Evolutionary conservation across 2,329 filamentous ascomycete genomes (phyloP), one percentile per base, ranked within the genome.

Genomic region (Pezicula rhizophila): DNA sequence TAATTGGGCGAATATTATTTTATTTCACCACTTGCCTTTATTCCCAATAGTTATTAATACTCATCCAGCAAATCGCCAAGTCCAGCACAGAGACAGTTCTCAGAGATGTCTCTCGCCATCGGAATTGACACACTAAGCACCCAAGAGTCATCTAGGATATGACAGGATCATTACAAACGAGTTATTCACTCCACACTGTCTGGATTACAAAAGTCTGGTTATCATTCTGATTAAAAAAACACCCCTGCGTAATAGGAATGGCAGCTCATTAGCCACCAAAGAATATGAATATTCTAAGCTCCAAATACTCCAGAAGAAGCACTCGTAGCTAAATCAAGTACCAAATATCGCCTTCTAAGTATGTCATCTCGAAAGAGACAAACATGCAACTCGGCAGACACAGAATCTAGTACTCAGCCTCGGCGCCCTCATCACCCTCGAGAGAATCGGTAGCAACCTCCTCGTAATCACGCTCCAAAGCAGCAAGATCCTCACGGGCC

Each of bases 381-480:
- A 56, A 56, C 50, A 62, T 52, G 48, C 46, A 49, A 48, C 48
- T 55, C 25, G 55, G 52, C 23, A 53, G 46, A 52, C 46, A 44
- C 43, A 49, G 31, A 31, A 28, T 50, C 45, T 58, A 60, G 50
- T 60, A 61, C 47, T 96, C 92, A 59, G 88, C 87, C 74, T 95
- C 90, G 61, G 79, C 75, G 66, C 81, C 85, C 66, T 91, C 89
- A 63, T 95, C 91, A 57, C 83, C 87, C 68, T 91, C 91, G 64
- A 95, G 74, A 56, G 90, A 95, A 74, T 97, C 92, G 65, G 89
- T 89, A 58, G 90, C 92, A 67, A 97, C 93, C 77, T 99, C 93
- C 77, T 96, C 92, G 76, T 99, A 99, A 71, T 99, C 92, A 62
- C 91, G 86, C 83, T 99, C 93, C 56, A 99, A 82, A 62, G 93